Percentiles rank a stretch among this genome's conserved stretches.
phyloP scores from a whole-genome alignment of 2,329 filamentous ascomycete genomes.

The Pseudogymnoascus sp. region DNA sequence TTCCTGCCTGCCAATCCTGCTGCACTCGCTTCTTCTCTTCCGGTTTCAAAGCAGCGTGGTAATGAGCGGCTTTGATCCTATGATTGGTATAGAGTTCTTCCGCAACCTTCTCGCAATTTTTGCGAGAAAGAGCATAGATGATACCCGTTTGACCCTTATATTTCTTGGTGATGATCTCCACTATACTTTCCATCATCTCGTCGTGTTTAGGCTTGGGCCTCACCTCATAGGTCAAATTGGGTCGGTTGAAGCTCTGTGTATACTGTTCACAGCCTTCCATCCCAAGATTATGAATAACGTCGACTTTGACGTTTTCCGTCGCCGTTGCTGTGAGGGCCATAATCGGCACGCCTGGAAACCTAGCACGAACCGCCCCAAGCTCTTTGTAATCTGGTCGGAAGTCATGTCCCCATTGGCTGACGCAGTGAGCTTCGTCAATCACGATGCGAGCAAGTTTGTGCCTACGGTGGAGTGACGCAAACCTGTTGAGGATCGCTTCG shows the following conservation, averaged over 20 bases:
- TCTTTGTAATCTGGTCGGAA: conserved; percentile 94
- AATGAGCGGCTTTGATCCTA: conserved; percentile 70
- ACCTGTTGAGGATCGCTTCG: conserved; percentile 53
- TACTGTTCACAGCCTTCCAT: conserved; percentile 73
- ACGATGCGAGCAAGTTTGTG: conserved; percentile 80
- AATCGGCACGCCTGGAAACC: conserved; percentile 73
- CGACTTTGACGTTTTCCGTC: conserved; percentile 83
- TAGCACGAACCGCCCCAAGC: conserved; percentile 64
- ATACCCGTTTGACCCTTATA: conserved; percentile 76
- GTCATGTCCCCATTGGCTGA: conserved; percentile 98
- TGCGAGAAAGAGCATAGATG: conserved; percentile 83
- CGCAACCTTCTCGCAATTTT: conserved; percentile 75
- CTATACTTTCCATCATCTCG: conserved; percentile 43
- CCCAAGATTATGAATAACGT: conserved; percentile 84
- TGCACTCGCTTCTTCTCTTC: conserved; percentile 66
- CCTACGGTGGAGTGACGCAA: conserved; percentile 62
- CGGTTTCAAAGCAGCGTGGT: conserved; percentile 72
- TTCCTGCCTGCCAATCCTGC: conserved; percentile 71
- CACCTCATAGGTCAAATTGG: conserved; percentile 87
- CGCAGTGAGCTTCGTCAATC: conserved; percentile 98
- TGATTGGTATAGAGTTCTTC: conserved; percentile 52
- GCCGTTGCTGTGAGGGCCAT: conserved; percentile 96
- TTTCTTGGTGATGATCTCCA: conserved; percentile 59
- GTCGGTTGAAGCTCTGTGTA: conserved; percentile 92
- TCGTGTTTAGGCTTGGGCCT: conserved; percentile 58